Percentiles rank a stretch among this genome's conserved stretches.
Conservation (phyloP, 352 stramenopile genomes). For the Globisporangium sylvaticum region DNA sequence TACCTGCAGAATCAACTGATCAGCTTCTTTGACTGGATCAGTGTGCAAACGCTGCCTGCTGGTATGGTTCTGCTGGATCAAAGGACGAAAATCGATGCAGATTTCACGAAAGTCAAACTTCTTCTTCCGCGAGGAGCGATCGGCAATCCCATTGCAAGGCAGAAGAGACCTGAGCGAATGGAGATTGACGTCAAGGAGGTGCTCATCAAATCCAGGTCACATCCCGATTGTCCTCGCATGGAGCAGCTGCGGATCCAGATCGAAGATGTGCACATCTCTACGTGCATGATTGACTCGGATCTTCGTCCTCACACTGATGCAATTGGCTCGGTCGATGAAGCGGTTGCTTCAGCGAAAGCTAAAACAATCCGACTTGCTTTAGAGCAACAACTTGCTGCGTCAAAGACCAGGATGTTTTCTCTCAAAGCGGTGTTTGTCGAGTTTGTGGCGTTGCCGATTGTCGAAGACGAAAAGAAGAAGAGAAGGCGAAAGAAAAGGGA, state of each 20-base stretch:
- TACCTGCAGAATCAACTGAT: slow-evolving; percentile 60
- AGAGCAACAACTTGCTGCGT: slow-evolving; percentile 19
- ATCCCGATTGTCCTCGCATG: slow-evolving; percentile 29
- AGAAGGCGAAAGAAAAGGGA: slow-evolving; percentile 14
- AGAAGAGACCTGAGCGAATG: slow-evolving; percentile 47
- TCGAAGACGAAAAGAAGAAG: slow-evolving; percentile 22
- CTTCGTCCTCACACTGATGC: slow-evolving; percentile 28
- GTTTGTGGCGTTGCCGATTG: slow-evolving; percentile 36
- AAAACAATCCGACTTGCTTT: slow-evolving; percentile 1
- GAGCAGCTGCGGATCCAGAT: slow-evolving; percentile 54
- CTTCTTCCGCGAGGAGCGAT: slow-evolving; percentile 44
- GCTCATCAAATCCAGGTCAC: slow-evolving; percentile 38
- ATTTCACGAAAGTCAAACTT: slow-evolving; percentile 34
- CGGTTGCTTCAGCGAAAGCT: slow-evolving; percentile 16
- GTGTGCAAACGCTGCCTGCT: slow-evolving; percentile 40
- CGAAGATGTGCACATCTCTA: slow-evolving; percentile 34
- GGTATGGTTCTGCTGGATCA: slow-evolving; percentile 26
- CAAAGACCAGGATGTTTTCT: slow-evolving; percentile 31
- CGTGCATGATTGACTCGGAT: slow-evolving; percentile 25
- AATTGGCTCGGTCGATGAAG: slow-evolving; percentile 36
- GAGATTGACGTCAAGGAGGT: slow-evolving; percentile 45
- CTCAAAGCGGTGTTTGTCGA: slow-evolving; percentile 45
- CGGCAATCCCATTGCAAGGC: slow-evolving; percentile 30
- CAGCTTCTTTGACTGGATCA: slow-evolving; percentile 62
- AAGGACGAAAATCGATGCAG: slow-evolving; percentile 56